These are phyloP conservation scores for Nicotiana otophora DNA, from an alignment of 257 asterid genomes.

Conservation along the genomic window DNA sequence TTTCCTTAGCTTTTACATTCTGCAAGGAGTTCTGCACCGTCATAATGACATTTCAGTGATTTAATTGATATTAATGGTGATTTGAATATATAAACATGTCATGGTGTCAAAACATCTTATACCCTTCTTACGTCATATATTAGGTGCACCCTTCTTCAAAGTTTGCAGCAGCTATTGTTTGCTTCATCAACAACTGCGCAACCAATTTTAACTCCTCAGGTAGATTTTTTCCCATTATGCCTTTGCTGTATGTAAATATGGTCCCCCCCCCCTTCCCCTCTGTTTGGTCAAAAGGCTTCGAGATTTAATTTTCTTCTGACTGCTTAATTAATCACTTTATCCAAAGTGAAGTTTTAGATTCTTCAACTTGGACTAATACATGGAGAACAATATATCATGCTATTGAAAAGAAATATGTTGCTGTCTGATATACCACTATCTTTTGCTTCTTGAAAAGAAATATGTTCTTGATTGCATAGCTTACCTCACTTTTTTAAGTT, in stretches of 20 bases:
- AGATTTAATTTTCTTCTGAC: neutral
- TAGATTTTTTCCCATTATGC: slow-evolving; percentile 17
- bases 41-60: neutral
- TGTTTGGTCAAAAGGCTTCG: slow-evolving; percentile 3
- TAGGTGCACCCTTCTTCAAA: slow-evolving; percentile 93
- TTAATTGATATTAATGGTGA: neutral
- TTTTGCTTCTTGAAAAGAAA: neutral
- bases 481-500: neutral
- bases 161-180: slow-evolving; percentile 86
- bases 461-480: neutral
- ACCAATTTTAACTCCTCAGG: slow-evolving; percentile 96
- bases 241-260: neutral
- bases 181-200: slow-evolving; percentile 99
- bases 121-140: slow-evolving; percentile 17
- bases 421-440: neutral
- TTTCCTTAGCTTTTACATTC: neutral
- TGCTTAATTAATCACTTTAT: neutral
- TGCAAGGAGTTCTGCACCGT: neutral
- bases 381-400: neutral
- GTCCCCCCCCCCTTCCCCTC: neutral
- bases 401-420: neutral
- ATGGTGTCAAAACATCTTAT: slow-evolving; percentile 1
- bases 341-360: neutral
- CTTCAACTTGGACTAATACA: neutral
- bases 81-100: neutral